Evolutionary conservation across 352 stramenopile species (phyloP).

Genomic region (Phytophthora pinifolia): DNA sequence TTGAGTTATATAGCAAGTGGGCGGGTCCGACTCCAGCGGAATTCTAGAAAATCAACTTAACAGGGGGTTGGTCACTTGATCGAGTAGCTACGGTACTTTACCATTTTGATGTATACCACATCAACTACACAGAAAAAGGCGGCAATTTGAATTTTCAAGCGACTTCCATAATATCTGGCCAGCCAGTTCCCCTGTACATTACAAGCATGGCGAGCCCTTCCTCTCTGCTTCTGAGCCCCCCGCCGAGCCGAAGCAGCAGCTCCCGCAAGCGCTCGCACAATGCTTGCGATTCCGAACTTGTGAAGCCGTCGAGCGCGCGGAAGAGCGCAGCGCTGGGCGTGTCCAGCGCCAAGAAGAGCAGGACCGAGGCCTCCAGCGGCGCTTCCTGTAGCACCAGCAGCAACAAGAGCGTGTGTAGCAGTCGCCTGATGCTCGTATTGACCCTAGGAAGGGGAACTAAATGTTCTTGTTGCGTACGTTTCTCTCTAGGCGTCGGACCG

Average conservation of each 20-base stretch:
- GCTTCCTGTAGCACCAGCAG: constrained; percentile 16
- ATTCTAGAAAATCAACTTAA: constrained; percentile 6
- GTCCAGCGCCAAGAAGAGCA: constrained; percentile 42
- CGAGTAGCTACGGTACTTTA: no score
- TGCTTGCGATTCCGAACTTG: constrained; percentile 22
- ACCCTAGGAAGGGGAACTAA: constrained; percentile 8
- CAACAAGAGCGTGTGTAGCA: constrained; percentile 33
- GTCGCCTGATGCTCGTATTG: not conserved
- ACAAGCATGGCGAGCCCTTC: constrained; percentile 3
- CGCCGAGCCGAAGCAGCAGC: constrained; percentile 11
- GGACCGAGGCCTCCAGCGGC: constrained; percentile 14
- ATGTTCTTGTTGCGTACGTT: constrained; percentile 9
- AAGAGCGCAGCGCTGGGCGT: constrained; percentile 17
- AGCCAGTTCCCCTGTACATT: not conserved
- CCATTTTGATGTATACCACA: no score
- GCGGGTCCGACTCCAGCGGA: not conserved
- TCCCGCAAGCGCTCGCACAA: constrained; percentile 31
- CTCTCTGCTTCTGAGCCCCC: constrained; percentile 15
- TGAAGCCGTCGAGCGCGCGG: constrained; percentile 15
- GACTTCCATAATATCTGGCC: no score
- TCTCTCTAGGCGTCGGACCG: constrained; percentile 53
- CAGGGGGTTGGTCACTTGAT: no score
- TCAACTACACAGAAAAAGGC: no score
- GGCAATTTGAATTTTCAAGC: no score
- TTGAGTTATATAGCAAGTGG: no score